Conservation (phyloP, 768 basidiomycete genomes). For the Russula compacta region DNA sequence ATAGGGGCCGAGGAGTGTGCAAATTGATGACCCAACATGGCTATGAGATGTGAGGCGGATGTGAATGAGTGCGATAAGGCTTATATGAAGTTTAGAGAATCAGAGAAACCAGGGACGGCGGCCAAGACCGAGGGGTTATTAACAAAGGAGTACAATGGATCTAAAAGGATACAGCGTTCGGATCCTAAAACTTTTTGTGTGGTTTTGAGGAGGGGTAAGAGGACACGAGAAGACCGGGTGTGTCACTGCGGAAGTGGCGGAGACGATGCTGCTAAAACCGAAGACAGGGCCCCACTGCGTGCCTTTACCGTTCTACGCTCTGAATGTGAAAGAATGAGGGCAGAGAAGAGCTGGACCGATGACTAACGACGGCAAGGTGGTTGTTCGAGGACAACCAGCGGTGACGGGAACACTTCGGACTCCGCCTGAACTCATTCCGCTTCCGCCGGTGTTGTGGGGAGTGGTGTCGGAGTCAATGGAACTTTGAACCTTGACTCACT, state of each 20-base stretch:
- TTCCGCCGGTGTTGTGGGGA: too few species aligned
- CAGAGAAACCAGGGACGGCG: neutral
- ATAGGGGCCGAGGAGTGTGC: slow-evolving; percentile 90
- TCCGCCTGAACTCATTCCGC: slow-evolving; percentile 17
- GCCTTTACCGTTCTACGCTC: slow-evolving; percentile 7
- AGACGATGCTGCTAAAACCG: neutral
- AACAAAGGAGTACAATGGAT: neutral
- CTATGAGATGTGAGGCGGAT: slow-evolving; percentile 4
- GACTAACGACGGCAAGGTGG: slow-evolving; percentile 14
- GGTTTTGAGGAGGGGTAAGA: slow-evolving; percentile 8
- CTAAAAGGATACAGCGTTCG: slow-evolving; percentile 5
- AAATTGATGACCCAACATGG: slow-evolving; percentile 83
- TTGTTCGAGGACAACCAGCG: slow-evolving; percentile 17
- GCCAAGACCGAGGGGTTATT: neutral
- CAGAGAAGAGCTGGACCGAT: neutral
- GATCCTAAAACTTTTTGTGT: slow-evolving; percentile 7
- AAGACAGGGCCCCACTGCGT: neutral
- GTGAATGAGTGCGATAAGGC: neutral
- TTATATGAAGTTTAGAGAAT: neutral
- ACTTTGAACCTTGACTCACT: neutral
- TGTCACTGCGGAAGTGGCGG: neutral
- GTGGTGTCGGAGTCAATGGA: too few species aligned
- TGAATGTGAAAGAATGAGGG: neutral
- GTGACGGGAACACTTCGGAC: slow-evolving; percentile 8
- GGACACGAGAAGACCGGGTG: neutral